Conservation (phyloP, 2,329 filamentous ascomycete genomes). For the Cordyceps militaris region DNA sequence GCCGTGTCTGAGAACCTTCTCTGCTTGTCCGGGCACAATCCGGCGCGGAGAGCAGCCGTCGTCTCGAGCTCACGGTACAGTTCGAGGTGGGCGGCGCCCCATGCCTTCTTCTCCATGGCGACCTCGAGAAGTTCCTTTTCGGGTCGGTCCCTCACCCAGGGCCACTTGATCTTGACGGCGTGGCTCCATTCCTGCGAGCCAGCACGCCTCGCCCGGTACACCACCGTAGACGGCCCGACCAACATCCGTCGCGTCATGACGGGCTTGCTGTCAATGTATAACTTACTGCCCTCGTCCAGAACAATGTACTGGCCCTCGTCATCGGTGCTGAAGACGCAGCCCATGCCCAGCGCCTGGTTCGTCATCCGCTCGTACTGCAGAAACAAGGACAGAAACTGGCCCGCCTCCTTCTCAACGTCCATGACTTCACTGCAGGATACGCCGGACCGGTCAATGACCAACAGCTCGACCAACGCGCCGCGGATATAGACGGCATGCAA, state of each 20-base stretch:
- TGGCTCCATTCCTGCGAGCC: background rate
- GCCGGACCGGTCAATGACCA: background rate
- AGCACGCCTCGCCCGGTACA: background rate
- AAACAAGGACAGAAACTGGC: background rate
- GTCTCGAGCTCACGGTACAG: background rate
- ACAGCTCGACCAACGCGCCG: background rate
- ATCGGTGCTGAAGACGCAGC: background rate
- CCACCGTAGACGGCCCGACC: background rate
- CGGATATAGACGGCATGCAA: background rate
- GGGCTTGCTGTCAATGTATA: background rate
- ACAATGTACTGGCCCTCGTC: background rate
- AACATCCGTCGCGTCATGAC: background rate
- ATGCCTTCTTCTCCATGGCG: background rate
- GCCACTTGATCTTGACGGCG: conserved; percentile 6
- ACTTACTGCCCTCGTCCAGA: background rate
- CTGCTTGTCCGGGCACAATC: background rate
- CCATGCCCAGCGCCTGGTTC: background rate
- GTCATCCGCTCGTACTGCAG: background rate
- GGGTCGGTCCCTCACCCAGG: background rate
- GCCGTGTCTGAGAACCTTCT: background rate
- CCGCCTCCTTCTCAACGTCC: background rate
- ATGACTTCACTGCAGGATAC: background rate
- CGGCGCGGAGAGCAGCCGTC: background rate
- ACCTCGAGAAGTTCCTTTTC: background rate
- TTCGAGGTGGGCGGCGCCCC: background rate